A percentile compares a stretch with the other conserved stretches of the same genome.
phyloP scores from a whole-genome alignment of 768 basidiomycete species.

The Suillus subluteus region DNA sequence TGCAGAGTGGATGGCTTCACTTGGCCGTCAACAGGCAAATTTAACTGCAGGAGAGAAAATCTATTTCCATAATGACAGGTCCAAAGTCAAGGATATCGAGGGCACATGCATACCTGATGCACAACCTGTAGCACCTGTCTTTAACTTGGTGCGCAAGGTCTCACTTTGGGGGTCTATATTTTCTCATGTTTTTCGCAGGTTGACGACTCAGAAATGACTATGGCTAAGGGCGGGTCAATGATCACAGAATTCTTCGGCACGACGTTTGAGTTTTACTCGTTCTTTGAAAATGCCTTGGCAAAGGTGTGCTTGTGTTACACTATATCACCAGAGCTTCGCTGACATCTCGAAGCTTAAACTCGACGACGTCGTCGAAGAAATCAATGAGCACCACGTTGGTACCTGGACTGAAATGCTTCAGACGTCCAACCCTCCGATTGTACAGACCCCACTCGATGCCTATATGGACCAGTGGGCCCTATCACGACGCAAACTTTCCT shows the following conservation, averaged over 20 bases:
- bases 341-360: slow-evolving; percentile 51
- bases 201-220: slow-evolving; percentile 75
- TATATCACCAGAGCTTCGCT: background rate
- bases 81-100: slow-evolving; percentile 62
- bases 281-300: slow-evolving; percentile 66
- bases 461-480: slow-evolving; percentile 80
- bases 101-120: slow-evolving; percentile 59
- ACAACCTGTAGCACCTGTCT: slow-evolving; percentile 73
- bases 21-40: slow-evolving; percentile 68
- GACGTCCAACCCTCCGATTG: slow-evolving; percentile 69
- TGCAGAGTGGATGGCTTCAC: slow-evolving; percentile 71
- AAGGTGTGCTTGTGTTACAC: slow-evolving; percentile 48
- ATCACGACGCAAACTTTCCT: slow-evolving; percentile 69
- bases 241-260: slow-evolving; percentile 78
- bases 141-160: slow-evolving; percentile 65
- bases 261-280: slow-evolving; percentile 78
- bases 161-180: background rate
- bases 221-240: slow-evolving; percentile 65
- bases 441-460: slow-evolving; percentile 71
- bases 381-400: slow-evolving; percentile 82
- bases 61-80: slow-evolving; percentile 67
- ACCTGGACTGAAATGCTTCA: slow-evolving; percentile 84
- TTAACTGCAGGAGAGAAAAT: slow-evolving; percentile 68
- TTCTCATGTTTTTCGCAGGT: slow-evolving; percentile 45
- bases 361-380: slow-evolving; percentile 77